These are phyloP conservation scores for Sporothrix sp. DNA, from an alignment of 2,329 filamentous ascomycete genomes.

Conservation along the genomic window DNA sequence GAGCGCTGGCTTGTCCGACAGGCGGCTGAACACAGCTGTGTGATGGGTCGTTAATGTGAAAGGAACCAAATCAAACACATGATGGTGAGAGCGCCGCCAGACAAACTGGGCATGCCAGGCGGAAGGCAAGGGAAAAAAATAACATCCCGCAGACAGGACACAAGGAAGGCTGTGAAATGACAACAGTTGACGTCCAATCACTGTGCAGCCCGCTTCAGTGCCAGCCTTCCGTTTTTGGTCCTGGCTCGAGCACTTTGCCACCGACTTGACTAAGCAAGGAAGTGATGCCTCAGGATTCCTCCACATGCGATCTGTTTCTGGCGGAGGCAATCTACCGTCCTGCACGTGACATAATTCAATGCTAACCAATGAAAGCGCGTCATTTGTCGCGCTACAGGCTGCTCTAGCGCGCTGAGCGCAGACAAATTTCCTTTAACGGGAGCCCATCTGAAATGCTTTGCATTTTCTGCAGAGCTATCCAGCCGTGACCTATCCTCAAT, in stretches of 20 bases:
- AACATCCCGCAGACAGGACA: no score
- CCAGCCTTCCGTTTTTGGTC: not conserved
- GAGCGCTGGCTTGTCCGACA: no score
- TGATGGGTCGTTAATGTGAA: no score
- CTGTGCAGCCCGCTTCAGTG: not conserved
- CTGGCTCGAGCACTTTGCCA: not conserved
- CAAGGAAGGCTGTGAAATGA: not conserved
- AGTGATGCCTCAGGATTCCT: no score
- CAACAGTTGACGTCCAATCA: conserved; percentile 4
- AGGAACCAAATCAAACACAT: no score
- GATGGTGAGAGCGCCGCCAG: no score
- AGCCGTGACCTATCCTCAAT: not conserved
- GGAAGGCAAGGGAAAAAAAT: no score
- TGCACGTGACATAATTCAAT: conserved; percentile 4
- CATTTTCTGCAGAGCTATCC: not conserved
- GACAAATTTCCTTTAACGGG: conserved; percentile 8
- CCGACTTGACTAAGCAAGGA: not conserved
- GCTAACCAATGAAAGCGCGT: conserved; percentile 15
- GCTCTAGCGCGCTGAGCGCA: not conserved
- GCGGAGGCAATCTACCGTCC: not conserved
- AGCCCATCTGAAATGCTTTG: conserved; percentile 11
- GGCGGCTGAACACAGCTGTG: no score
- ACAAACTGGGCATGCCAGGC: no score
- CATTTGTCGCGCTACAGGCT: conserved; percentile 9
- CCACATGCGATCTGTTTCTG: conserved; percentile 6